A percentile compares a stretch with the other conserved stretches of the same genome.
phyloP scores from a whole-genome alignment of 352 stramenopile genomes.

The Peronospora destructor region DNA sequence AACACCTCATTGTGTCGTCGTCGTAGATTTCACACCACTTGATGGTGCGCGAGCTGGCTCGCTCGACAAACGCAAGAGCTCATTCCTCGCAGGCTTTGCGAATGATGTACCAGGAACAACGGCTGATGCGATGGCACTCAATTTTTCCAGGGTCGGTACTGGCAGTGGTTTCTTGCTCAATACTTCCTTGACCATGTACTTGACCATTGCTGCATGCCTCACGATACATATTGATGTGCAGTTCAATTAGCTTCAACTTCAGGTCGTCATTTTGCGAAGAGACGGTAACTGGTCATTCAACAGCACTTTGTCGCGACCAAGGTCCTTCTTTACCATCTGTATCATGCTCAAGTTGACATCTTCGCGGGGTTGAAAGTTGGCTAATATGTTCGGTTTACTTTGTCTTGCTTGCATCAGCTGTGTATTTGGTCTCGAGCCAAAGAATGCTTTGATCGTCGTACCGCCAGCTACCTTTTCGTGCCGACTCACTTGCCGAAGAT shows the following conservation, averaged over 20 bases:
- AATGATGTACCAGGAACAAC: conserved; percentile 31
- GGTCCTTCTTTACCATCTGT: conserved; percentile 72
- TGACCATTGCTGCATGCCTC: too few relatives aligned
- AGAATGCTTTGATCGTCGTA: conserved; percentile 29
- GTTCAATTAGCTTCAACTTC: too few relatives aligned
- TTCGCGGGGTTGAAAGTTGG: conserved; percentile 23
- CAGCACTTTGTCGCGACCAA: conserved; percentile 60
- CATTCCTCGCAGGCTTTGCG: conserved; percentile 41
- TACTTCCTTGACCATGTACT: conserved; percentile 46
- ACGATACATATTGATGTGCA: too few relatives aligned
- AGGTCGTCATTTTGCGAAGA: conserved; percentile 11
- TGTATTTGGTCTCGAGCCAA: conserved; percentile 18
- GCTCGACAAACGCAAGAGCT: conserved; percentile 62
- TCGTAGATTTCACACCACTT: conserved; percentile 75
- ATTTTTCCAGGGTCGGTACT: conserved; percentile 1
- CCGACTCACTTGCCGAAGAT: conserved; percentile 13
- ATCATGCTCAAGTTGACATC: conserved; percentile 65
- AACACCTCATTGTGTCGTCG: conserved; percentile 51
- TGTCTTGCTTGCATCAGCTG: conserved; percentile 34
- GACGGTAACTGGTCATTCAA: conserved; percentile 36
- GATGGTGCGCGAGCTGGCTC: conserved; percentile 62
- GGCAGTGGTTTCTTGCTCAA: conserved; percentile 19
- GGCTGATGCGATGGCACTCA: conserved; percentile 8
- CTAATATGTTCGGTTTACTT: too few relatives aligned
- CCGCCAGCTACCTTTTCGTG: conserved; percentile 2